Percentiles rank a stretch among this genome's conserved stretches.
These are phyloP conservation scores for Cornus suecica DNA, from an alignment of 148 eudicot species.

Conservation along the genomic window DNA sequence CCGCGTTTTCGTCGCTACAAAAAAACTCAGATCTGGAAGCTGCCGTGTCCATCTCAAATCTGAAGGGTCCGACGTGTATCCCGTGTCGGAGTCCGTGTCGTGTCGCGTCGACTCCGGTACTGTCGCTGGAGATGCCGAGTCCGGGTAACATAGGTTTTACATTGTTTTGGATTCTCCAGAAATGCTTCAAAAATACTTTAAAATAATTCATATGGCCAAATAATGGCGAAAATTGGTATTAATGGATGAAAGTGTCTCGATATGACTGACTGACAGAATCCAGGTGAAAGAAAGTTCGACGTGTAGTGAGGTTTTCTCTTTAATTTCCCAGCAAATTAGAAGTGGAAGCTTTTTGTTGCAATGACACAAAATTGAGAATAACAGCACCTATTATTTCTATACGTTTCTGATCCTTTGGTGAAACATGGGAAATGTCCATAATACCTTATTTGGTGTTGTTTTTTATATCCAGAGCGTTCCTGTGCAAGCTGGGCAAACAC, in stretches of 20 bases:
- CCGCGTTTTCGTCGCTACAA: too few relatives aligned
- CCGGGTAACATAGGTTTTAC: too few relatives aligned
- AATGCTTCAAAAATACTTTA: not conserved
- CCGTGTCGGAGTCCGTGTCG: too few relatives aligned
- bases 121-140: too few relatives aligned
- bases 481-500: constrained; percentile 97
- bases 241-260: not conserved
- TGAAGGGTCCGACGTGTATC: too few relatives aligned
- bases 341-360: not conserved
- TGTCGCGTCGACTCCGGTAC: too few relatives aligned
- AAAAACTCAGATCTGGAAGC: too few relatives aligned
- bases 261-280: not conserved
- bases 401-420: not conserved
- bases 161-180: too few relatives aligned
- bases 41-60: too few relatives aligned
- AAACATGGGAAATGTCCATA: not conserved
- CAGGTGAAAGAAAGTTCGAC: not conserved
- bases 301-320: not conserved
- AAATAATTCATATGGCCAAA: not conserved
- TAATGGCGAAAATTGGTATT: not conserved
- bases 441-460: constrained; percentile 5
- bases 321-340: not conserved
- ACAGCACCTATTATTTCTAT: not conserved
- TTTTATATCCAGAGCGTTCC: constrained; percentile 87
- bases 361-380: not conserved